phyloP scores from a whole-genome alignment of 2,329 filamentous ascomycete species.

The Lachnum nothofagi region DNA sequence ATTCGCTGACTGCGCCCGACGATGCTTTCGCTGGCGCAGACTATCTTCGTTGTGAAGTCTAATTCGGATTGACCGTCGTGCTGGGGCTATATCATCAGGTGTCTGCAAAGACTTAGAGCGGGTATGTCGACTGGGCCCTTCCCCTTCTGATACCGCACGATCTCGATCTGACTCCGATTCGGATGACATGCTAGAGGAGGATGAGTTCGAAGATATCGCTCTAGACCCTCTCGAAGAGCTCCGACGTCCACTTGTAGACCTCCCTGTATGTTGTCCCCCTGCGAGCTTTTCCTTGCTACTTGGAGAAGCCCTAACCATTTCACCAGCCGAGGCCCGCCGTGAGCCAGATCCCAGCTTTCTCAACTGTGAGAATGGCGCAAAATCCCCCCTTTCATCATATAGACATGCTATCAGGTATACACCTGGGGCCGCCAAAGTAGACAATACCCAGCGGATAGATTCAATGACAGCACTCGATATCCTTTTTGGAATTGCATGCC shows the following conservation, averaged over 20 bases:
- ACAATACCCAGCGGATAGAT: slow-evolving; percentile 72
- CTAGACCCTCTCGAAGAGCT: slow-evolving; percentile 15
- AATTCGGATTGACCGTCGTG: slow-evolving; percentile 80
- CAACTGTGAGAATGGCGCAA: slow-evolving; percentile 71
- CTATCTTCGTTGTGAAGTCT: slow-evolving; percentile 80
- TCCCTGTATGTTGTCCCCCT: slow-evolving; percentile 17
- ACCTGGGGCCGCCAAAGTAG: slow-evolving; percentile 72
- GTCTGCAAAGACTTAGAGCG: slow-evolving; percentile 58
- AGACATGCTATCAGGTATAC: slow-evolving; percentile 79
- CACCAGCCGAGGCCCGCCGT: slow-evolving; percentile 30
- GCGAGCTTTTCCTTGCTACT: slow-evolving; percentile 12
- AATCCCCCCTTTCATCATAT: slow-evolving; percentile 72
- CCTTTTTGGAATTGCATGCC: slow-evolving; percentile 59
- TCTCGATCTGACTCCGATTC: slow-evolving; percentile 58
- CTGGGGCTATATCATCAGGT: slow-evolving; percentile 60
- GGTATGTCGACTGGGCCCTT: slow-evolving; percentile 42
- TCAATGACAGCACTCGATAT: slow-evolving; percentile 68
- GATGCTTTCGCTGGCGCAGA: slow-evolving; percentile 66
- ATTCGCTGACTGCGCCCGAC: slow-evolving; percentile 49
- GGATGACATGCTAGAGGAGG: slow-evolving; percentile 61
- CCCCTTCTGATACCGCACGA: slow-evolving; percentile 22
- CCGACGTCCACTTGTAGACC: slow-evolving; percentile 13
- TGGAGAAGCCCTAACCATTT: slow-evolving; percentile 31
- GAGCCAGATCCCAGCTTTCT: slow-evolving; percentile 49
- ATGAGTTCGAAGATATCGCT: slow-evolving; percentile 31